Conservation (phyloP, 352 stramenopile genomes). For the Phytopythium oedochilum region DNA sequence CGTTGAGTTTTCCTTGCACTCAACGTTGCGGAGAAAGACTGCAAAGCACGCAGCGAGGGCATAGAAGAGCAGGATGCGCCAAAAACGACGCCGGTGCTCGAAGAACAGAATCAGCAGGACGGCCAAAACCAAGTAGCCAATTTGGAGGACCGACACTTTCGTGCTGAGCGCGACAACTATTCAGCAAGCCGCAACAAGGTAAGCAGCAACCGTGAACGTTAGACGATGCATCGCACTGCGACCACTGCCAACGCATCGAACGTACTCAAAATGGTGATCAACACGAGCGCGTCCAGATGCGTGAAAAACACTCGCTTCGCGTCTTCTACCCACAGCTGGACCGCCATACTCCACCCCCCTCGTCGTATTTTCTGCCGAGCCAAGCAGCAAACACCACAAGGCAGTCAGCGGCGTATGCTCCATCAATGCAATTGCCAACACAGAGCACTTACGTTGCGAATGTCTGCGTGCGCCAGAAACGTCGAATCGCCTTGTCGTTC, state of each 20-base stretch:
- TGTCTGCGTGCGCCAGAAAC: conserved; percentile 38
- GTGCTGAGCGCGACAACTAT: conserved; percentile 78
- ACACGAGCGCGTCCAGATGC: conserved; percentile 73
- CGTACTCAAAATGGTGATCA: conserved; percentile 79
- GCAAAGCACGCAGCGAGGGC: conserved; percentile 66
- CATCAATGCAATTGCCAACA: background rate
- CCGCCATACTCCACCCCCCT: background rate
- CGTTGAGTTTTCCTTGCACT: conserved; percentile 36
- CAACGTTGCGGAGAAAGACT: conserved; percentile 73
- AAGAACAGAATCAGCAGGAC: conserved; percentile 82
- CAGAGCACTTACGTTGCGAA: conserved; percentile 31
- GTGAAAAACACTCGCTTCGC: conserved; percentile 69
- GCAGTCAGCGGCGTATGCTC: no score
- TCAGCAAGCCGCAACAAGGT: background rate
- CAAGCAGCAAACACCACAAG: background rate
- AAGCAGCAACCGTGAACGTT: background rate
- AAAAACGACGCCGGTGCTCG: conserved; percentile 67
- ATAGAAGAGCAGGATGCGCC: conserved; percentile 74
- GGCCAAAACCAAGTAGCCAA: conserved; percentile 77
- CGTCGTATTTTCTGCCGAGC: conserved; percentile 3
- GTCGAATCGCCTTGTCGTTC: conserved; percentile 22
- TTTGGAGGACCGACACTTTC: conserved; percentile 77
- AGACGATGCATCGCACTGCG: no score
- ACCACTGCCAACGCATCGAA: background rate
- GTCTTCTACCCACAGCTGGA: conserved; percentile 60